Evolutionary conservation across 2,329 filamentous ascomycete genomes (phyloP).

Genomic region (Furcasterigmium furcatum): DNA sequence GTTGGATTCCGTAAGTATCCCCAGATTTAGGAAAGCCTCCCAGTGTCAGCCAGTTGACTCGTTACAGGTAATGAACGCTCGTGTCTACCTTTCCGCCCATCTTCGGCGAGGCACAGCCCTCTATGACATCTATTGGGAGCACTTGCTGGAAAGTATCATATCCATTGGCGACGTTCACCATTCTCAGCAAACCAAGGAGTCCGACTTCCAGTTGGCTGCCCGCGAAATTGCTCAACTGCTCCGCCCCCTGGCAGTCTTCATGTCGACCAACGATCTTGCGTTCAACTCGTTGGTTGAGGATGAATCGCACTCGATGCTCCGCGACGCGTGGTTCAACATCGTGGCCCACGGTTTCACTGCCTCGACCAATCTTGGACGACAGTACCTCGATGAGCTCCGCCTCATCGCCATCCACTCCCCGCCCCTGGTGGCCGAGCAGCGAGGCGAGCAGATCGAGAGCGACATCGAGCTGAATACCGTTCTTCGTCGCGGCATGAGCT

Average conservation of each 20-base stretch:
- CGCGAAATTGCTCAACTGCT: slow-evolving; percentile 86
- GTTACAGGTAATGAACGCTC: slow-evolving; percentile 67
- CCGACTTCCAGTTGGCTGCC: slow-evolving; percentile 78
- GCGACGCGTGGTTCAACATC: slow-evolving; percentile 98
- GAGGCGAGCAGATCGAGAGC: slow-evolving; percentile 87
- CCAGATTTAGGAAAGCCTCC: background rate
- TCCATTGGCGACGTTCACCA: slow-evolving; percentile 86
- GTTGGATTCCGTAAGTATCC: slow-evolving; percentile 63
- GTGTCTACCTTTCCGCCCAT: slow-evolving; percentile 72
- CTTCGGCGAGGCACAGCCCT: slow-evolving; percentile 67
- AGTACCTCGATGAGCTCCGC: slow-evolving; percentile 73
- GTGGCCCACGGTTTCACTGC: slow-evolving; percentile 87
- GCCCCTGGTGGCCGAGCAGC: slow-evolving; percentile 82
- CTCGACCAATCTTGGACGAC: slow-evolving; percentile 68
- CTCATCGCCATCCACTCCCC: slow-evolving; percentile 84
- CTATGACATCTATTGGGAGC: slow-evolving; percentile 78
- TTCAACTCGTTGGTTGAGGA: slow-evolving; percentile 53
- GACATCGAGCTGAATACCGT: slow-evolving; percentile 97
- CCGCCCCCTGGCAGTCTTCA: slow-evolving; percentile 80
- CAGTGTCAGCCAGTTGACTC: background rate
- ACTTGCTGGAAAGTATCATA: slow-evolving; percentile 82
- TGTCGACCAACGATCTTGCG: slow-evolving; percentile 62
- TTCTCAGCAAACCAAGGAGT: slow-evolving; percentile 67
- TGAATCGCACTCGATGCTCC: slow-evolving; percentile 68
- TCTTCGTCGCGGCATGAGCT: slow-evolving; percentile 78